A percentile compares a stretch with the other conserved stretches of the same genome.
Evolutionary conservation across 176 grass and related monocot species (phyloP).

Genomic region (Aegilops sharonensis): DNA sequence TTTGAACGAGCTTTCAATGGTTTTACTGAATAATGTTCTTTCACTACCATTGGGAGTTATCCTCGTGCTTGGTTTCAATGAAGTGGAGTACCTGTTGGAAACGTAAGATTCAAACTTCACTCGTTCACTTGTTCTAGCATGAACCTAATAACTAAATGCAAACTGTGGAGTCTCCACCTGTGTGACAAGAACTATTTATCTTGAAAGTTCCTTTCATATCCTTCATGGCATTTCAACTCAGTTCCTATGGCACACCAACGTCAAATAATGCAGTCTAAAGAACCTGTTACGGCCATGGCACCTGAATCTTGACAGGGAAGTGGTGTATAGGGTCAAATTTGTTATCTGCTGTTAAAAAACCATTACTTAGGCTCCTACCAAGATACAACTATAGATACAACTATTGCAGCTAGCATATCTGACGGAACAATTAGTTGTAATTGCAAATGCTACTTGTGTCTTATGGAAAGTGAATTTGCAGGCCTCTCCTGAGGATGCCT

Average conservation of each 20-base stretch:
- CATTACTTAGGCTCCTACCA: not conserved
- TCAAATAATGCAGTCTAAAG: not conserved
- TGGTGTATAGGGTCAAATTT: not conserved
- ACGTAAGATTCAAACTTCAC: slow-evolving; percentile 63
- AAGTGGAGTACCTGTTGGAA: slow-evolving; percentile 78
- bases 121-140: not conserved
- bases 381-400: not conserved
- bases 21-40: slow-evolving; percentile 89
- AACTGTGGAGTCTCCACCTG: not conserved
- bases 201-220: not conserved
- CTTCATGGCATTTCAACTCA: not conserved
- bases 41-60: slow-evolving; percentile 82
- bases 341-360: not conserved
- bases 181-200: not conserved
- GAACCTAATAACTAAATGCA: slow-evolving; percentile 4
- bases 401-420: not conserved
- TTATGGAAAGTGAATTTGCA: slow-evolving; percentile 49
- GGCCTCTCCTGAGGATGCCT: slow-evolving; percentile 80
- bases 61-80: slow-evolving; percentile 78
- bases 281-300: not conserved
- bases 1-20: slow-evolving; percentile 97
- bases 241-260: not conserved
- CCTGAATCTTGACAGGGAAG: not conserved
- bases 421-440: not conserved
- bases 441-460: slow-evolving; percentile 8